Percentiles rank a stretch among this genome's conserved stretches.
Conservation (phyloP, 2,329 filamentous ascomycete genomes). For the Trichoderma harzianum region DNA sequence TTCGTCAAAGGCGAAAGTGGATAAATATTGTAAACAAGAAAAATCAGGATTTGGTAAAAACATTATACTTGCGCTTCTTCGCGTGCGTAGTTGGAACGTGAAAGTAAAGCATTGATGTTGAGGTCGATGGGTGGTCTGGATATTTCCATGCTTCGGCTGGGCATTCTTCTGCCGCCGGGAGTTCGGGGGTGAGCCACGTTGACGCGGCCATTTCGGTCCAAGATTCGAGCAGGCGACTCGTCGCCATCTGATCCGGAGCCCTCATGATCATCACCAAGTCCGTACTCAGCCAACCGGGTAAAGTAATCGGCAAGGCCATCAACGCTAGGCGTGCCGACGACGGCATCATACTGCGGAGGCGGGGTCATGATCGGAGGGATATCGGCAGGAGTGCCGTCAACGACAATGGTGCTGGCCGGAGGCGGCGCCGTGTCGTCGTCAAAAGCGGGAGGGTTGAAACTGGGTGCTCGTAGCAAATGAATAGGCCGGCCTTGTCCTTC, state of each 20-base stretch:
- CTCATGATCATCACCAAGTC: constrained; percentile 41
- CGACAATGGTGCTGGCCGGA: constrained; percentile 27
- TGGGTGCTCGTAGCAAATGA: constrained; percentile 77
- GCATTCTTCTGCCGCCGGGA: constrained; percentile 49
- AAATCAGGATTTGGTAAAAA: background rate
- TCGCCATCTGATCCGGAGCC: constrained; percentile 42
- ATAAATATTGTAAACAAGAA: background rate
- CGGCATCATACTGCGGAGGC: constrained; percentile 78
- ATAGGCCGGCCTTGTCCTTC: constrained; percentile 58
- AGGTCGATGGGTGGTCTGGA: constrained; percentile 36
- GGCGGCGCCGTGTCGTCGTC: constrained; percentile 61
- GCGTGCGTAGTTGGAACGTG: background rate
- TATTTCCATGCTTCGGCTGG: constrained; percentile 57
- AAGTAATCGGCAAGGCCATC: constrained; percentile 84
- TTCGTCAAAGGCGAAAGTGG: background rate
- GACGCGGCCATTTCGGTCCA: constrained; percentile 52
- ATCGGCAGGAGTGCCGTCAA: background rate
- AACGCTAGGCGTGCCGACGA: constrained; percentile 67
- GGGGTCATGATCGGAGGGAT: constrained; percentile 60
- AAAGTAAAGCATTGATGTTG: constrained; percentile 25
- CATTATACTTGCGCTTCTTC: constrained; percentile 2
- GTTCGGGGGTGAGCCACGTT: constrained; percentile 57
- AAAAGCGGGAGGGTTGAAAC: constrained; percentile 84
- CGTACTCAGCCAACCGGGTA: constrained; percentile 70
- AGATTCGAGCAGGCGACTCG: constrained; percentile 44